Evolutionary conservation across 352 stramenopile genomes (phyloP).

Genomic region (Phytopythium vexans): DNA sequence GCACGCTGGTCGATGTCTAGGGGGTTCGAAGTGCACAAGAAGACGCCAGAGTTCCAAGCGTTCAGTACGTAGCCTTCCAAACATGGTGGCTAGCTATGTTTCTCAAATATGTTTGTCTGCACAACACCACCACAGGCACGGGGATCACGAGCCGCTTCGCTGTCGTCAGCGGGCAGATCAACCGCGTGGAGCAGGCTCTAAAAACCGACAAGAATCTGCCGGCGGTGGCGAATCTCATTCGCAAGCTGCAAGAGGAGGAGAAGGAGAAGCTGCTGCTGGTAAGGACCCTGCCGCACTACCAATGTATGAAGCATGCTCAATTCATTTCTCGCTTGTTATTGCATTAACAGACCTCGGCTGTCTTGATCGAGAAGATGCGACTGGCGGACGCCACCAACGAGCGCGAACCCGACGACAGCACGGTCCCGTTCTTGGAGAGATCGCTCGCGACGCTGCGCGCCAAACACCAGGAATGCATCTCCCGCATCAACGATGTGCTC

Average conservation of each 20-base stretch:
- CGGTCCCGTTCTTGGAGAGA: conserved; percentile 52
- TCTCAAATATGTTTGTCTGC: not conserved
- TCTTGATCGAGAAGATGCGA: conserved; percentile 83
- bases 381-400: conserved; percentile 33
- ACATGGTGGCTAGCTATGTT: not conserved
- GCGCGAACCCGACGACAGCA: conserved; percentile 40
- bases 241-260: conserved; percentile 70
- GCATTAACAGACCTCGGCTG: conserved; percentile 57
- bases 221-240: conserved; percentile 52
- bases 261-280: conserved; percentile 84
- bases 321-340: conserved; percentile 1
- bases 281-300: not conserved
- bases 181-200: conserved; percentile 55
- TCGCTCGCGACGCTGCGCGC: conserved; percentile 48
- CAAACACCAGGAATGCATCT: conserved; percentile 65
- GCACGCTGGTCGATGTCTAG: conserved; percentile 13
- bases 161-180: conserved; percentile 63
- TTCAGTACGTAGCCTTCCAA: conserved; percentile 47
- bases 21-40: conserved; percentile 65
- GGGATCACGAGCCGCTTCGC: conserved; percentile 65
- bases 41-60: conserved; percentile 47
- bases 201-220: conserved; percentile 26
- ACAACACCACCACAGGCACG: conserved; percentile 23
- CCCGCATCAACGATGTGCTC: conserved; percentile 75
- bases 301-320: not conserved